Base-by-base conservation (phyloP, 1,284 basidiomycete species). In the Athelia psychrophila region DNA sequence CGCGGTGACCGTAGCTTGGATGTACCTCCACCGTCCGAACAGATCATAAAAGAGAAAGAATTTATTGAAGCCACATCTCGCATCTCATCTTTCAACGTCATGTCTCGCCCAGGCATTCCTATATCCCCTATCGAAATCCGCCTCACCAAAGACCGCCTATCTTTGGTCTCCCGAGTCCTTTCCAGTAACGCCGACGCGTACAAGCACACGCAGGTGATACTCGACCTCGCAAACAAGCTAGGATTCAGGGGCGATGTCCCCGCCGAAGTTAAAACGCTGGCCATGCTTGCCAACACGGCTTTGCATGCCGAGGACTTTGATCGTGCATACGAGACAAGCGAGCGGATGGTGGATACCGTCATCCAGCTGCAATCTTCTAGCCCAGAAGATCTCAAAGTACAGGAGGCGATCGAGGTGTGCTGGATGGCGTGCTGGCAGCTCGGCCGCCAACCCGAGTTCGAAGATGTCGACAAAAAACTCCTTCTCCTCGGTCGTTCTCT, bases 11-110 rank as follows among this genome's bases (percentile, higher is more conserved):
- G 0, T 56, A 96, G 95, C 60, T 76, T 97, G 49, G 73, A 84
- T 42, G 89, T 96, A 2, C 84, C 89, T 1, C 74, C 74, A 3
- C 67, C 75, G 12, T 87, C 92, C 0, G 78, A 84, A 9, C 75
- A 75, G 0, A 78, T 95, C 51, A 60, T 69, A 13, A 77, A 74
- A 57, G 92, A 97, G 66, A 88, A 86, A 53, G 88, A 93, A 56
- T 97, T 97, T 67, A 96, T 98, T 56, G 93, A 97, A 73, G 95
- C 95, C 1, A 98, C 95, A 0, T 88, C 88, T 51, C 80, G 91
- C 30, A 81, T 98, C 48, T 85, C 84, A 38, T 88, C 92, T 22
- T 92, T 89, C 77, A 89, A 92, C 56, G 76, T 95, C 51, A 78
- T 77, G 61, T 87, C 91, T 13, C 79, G 81, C 19, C 81, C 83